A percentile compares a stretch with the other conserved stretches of the same genome.
Evolutionary conservation across 176 grass and related monocot species (phyloP).

Genomic region (Oryza coarctata): DNA sequence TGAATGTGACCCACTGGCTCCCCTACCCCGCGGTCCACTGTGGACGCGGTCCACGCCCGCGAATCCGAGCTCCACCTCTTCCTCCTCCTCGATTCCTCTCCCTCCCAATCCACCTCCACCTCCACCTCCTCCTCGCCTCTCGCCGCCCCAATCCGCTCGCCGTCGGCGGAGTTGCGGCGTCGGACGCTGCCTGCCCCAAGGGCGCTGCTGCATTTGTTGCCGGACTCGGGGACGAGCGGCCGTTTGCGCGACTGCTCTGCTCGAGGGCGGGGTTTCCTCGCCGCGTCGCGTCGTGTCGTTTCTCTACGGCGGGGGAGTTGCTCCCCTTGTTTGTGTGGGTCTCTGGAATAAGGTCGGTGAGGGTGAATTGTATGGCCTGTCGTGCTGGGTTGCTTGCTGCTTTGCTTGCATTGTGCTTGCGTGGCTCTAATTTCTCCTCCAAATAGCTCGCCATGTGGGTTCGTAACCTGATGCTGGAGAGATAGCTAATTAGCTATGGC

Average conservation of each 20-base stretch:
- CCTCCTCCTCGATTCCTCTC: conserved; percentile 31
- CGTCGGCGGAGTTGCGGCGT: background rate
- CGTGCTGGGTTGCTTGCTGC: background rate
- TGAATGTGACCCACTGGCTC: background rate
- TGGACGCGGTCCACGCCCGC: conserved; percentile 23
- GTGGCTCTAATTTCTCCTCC: background rate
- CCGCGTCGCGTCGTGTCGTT: background rate
- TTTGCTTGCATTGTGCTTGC: conserved; percentile 5
- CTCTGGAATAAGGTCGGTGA: background rate
- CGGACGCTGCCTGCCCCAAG: background rate
- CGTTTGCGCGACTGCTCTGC: background rate
- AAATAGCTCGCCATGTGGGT: background rate
- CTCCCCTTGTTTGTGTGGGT: background rate
- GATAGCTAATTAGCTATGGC: background rate
- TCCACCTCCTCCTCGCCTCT: background rate
- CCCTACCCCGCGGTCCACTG: conserved; percentile 1
- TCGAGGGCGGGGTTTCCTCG: background rate
- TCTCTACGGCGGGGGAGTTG: background rate
- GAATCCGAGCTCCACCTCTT: conserved; percentile 10
- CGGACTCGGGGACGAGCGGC: background rate
- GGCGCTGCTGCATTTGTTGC: too few species aligned
- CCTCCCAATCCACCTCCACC: background rate
- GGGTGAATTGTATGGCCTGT: background rate
- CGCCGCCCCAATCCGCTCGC: background rate
- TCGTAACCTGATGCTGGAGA: background rate